Base-by-base conservation (phyloP, 164 flowering plant genomes). In the Pachysandra terminalis region DNA sequence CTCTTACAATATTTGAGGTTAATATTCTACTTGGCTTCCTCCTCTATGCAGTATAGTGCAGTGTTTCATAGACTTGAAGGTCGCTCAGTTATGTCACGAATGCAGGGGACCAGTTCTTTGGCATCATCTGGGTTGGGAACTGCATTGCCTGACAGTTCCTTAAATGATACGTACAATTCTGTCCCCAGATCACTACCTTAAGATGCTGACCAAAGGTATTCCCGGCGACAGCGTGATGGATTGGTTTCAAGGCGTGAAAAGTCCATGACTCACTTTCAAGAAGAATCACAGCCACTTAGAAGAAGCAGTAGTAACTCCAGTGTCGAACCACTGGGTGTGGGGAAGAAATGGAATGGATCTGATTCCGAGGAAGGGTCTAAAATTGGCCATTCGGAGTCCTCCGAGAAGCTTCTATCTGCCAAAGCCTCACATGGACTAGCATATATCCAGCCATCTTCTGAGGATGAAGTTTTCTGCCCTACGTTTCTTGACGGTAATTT, bases 401-500 rank as follows among this genome's bases (percentile, higher is more conserved):
- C 81, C 16, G 84, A 77, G 56, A 84, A 75, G 73, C n/a, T 63
- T 59, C 72, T 68, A 62, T 67, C 77, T 15, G n/a, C 78, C 59
- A 84, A 82, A 80, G 41, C 54, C 45, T 66, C 75, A 0, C 65
- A 68, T 64, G 89, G 86, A 41, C 63, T 75, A 51, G 35, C 68
- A 32, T 78, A 75, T 65, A 64, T 71, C 23, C 70, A 80, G 40
- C 73, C 82, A 15, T 70, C 85, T 53, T 73, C 78, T 23, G 88
- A 87, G 66, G 91, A 88, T 60, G 90, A 88, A 79, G 89, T 84
- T 74, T 83, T 83, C 59, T 86, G 90, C 70, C 90, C 90, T 56
- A 84, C 90, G 35, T 88, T 87, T 73, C 89, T 88, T 60, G 93
- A 86, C 52, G 90, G 93, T 88, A 78, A 74, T 51, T 66, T 60